Conservation (phyloP, 257 asterid genomes). For the Vinca minor region DNA sequence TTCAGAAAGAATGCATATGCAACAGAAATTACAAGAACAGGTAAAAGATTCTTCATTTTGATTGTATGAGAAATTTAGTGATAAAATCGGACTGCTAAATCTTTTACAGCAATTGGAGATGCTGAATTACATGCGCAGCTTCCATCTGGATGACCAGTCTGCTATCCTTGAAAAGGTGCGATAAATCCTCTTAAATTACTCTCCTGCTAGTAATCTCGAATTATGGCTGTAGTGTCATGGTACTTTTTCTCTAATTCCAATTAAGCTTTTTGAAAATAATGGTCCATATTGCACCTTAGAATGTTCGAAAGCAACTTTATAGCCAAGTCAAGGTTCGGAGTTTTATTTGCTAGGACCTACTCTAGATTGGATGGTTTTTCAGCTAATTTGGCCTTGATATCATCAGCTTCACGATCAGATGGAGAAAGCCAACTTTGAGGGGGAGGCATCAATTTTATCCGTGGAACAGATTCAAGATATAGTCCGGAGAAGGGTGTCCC, state of each 20-base stretch:
- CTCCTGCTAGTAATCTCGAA: no score
- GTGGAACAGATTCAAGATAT: constrained; percentile 57
- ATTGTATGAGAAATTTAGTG: constrained; percentile 3
- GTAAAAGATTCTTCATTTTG: constrained; percentile 21
- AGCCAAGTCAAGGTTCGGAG: not conserved
- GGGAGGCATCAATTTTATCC: constrained; percentile 56
- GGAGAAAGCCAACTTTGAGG: constrained; percentile 62
- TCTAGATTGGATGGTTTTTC: not conserved
- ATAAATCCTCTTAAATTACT: not conserved
- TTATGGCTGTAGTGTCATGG: not conserved
- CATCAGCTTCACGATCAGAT: constrained; percentile 61
- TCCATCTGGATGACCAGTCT: constrained; percentile 67
- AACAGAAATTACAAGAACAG: constrained; percentile 55
- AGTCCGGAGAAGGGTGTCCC: constrained; percentile 55
- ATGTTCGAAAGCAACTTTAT: not conserved
- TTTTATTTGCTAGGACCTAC: not conserved
- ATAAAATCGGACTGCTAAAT: constrained; percentile 4
- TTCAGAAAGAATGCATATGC: constrained; percentile 52
- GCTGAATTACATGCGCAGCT: constrained; percentile 70
- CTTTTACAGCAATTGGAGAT: constrained; percentile 72
- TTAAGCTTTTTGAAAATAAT: not conserved
- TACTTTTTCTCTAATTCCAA: not conserved
- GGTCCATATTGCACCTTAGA: not conserved
- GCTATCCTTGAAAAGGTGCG: constrained; percentile 71
- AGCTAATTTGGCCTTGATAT: not conserved